Base-by-base conservation (phyloP, 2,329 filamentous ascomycete genomes). In the Penicillium sp. region DNA sequence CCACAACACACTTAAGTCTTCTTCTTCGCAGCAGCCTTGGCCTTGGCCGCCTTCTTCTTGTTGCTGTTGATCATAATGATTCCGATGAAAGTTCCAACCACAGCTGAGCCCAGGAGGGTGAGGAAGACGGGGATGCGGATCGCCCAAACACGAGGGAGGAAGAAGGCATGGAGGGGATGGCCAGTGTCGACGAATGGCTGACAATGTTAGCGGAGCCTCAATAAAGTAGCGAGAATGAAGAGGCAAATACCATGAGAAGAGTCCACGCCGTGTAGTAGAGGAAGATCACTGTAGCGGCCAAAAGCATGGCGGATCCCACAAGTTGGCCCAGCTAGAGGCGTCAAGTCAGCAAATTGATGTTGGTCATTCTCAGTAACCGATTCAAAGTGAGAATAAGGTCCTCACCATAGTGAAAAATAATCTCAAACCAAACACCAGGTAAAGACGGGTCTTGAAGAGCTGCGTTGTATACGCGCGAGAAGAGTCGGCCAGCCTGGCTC, bases 41-140 rank as follows among this genome's bases (percentile, higher is more conserved):
- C 90, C 86, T 98, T 99, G 70, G 92, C 89, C 3, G 92, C 92
- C 88, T 95, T 97, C 88, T 98, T 98, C 78, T 91, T 86, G 85
- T 97, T 97, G 85, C 94, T 98, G 78, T 92, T 88, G 82, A 99
- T 98, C 95, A 99, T 99, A 75, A 99, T 94, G 75, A 97, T 89
- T 73, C 91, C 90, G 70, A 99, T 85, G 84, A 99, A 99, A 64
- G 92, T 96, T 67, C 95, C 95, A 64, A 99, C 94, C 63, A 99
- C 93, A 63, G 95, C 93, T 64, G 90, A 93, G 67, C 90, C 93
- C 69, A 99, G 85, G 51, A 99, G 88, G 66, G 97, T 90, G 70
- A 99, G 89, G 77, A 99, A 97, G 72, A 99, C 94, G 70, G 95
- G 95, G 74, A 99, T 95, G 78, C 95, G 93, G 77, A 99, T 97